phyloP scores from a whole-genome alignment of 257 asterid genomes.

The Oldenlandia corymbosa region DNA sequence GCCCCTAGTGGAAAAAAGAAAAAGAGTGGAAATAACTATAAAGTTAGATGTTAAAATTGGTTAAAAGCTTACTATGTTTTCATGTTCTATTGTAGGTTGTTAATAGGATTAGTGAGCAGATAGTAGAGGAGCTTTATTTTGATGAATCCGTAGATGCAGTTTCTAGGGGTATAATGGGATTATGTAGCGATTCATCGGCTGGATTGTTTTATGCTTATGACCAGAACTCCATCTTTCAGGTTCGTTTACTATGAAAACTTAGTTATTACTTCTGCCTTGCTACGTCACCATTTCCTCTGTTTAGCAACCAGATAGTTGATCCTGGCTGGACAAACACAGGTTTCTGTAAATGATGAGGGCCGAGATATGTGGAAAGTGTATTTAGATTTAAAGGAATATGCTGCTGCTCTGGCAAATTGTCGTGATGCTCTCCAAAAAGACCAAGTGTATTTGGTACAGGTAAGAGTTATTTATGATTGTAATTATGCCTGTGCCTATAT shows the following conservation, averaged over 20 bases:
- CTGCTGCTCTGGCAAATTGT: constrained; percentile 87
- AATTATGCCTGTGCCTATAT: not conserved
- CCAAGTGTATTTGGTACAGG: constrained; percentile 97
- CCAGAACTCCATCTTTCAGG: constrained; percentile 93
- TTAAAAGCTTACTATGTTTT: not conserved
- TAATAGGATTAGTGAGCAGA: constrained; percentile 89
- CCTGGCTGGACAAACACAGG: constrained; percentile 50
- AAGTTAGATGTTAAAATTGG: not conserved
- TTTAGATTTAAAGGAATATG: constrained; percentile 78
- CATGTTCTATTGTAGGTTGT: constrained; percentile 57
- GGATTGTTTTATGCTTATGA: constrained; percentile 96
- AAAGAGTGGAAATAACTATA: not conserved
- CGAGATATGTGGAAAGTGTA: constrained; percentile 99
- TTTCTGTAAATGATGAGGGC: constrained; percentile 92
- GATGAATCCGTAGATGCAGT: constrained; percentile 80
- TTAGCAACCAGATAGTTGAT: constrained; percentile 15
- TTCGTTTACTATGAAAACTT: constrained; percentile 18
- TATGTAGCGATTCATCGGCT: constrained; percentile 98
- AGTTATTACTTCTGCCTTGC: constrained; percentile 12
- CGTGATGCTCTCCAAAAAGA: constrained; percentile 93
- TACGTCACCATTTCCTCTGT: constrained; percentile 2
- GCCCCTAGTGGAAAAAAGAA: not conserved
- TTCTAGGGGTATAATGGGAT: constrained; percentile 76
- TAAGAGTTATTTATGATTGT: constrained; percentile 11
- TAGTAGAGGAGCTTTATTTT: constrained; percentile 84